A percentile compares a stretch with the other conserved stretches of the same genome.
phyloP scores from a whole-genome alignment of 352 stramenopile genomes.

The Phytopythium oedochilum region DNA sequence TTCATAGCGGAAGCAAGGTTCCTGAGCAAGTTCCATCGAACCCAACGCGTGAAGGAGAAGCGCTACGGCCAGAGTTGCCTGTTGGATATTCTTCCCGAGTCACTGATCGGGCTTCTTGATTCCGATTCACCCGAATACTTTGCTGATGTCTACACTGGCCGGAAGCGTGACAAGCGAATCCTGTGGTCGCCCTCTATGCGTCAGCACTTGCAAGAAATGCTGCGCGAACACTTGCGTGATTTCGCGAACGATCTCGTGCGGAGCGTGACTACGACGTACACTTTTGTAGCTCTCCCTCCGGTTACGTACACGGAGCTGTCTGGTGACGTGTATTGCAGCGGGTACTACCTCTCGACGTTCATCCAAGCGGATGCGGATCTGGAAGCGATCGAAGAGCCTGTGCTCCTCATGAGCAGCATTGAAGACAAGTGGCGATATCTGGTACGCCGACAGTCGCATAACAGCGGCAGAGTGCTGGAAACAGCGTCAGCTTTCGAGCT shows the following conservation, averaged over 20 bases:
- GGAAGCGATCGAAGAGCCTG: constrained; percentile 67
- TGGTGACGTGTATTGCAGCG: constrained; percentile 68
- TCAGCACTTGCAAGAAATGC: constrained; percentile 61
- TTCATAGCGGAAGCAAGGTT: constrained; percentile 61
- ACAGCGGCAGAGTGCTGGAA: constrained; percentile 35
- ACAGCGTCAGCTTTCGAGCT: constrained; percentile 50
- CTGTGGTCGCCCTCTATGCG: constrained; percentile 72
- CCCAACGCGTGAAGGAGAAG: constrained; percentile 43
- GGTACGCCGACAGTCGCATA: constrained; percentile 36
- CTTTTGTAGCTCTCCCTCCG: constrained; percentile 58
- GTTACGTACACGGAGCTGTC: constrained; percentile 71
- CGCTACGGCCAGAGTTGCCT: constrained; percentile 57
- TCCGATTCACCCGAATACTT: constrained; percentile 55
- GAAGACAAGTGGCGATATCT: constrained; percentile 75
- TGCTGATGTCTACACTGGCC: constrained; percentile 56
- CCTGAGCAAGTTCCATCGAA: constrained; percentile 61
- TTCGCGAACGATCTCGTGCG: constrained; percentile 56
- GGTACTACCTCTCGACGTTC: constrained; percentile 70
- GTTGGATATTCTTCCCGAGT: constrained; percentile 65
- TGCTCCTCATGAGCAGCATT: constrained; percentile 72
- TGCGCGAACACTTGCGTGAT: constrained; percentile 66
- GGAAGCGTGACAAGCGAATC: constrained; percentile 55
- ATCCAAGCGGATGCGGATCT: constrained; percentile 43
- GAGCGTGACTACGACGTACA: constrained; percentile 50
- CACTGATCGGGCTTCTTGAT: constrained; percentile 65